Base-by-base conservation (phyloP, 495 filamentous ascomycete genomes). In the Viridothelium virens region DNA sequence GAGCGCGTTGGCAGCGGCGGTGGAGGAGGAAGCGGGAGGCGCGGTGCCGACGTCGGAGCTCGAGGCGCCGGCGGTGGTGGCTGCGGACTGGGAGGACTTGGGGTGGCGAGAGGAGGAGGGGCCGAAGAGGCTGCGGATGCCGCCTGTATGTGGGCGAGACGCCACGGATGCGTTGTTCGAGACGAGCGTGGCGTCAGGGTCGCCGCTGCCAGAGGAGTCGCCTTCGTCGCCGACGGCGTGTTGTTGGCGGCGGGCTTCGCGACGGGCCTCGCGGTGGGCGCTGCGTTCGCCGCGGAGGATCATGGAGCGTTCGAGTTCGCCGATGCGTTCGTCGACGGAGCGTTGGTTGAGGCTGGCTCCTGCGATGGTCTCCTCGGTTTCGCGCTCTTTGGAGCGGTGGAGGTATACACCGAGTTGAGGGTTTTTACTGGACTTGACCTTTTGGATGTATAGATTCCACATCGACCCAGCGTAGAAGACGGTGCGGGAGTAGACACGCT, bases 381-480 rank as follows among this genome's bases (percentile, higher is more conserved):
- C 83, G 36, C 79, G 76, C 48, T 86, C 83, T 65, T 84, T 84
- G 2, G 84, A 84, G 33, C 84, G 81, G 67, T 86, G 84, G 10
- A 86, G 77, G 68, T 86, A 86, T 38, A 86, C 83, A 34, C 84
- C 84, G 9, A 86, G 74, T 69, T 86, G 84, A 10, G 81, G 77
- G 56, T 79, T 81, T 65, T 83, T 83, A 7, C 75, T 74, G 1
- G 81, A 79, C 7, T 78, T 79, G 6, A 86, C 82, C 64, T 85
- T 85, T 69, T 86, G 84, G 33, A 86, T 84, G 70, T 86, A 86
- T 31, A 86, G 81, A 63, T 86, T 86, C 84, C 84, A 86, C 36
- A 84, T 75, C 41, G 77, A 80, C 18, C 84, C 84, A 16, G 84
- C 84, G 66, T 86, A 86, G 69, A 84, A 86, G n/a, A 86, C 84